Percentiles rank a stretch among this genome's conserved stretches.
Conservation (phyloP, 2,329 filamentous ascomycete genomes). For the Nothophoma quercina region DNA sequence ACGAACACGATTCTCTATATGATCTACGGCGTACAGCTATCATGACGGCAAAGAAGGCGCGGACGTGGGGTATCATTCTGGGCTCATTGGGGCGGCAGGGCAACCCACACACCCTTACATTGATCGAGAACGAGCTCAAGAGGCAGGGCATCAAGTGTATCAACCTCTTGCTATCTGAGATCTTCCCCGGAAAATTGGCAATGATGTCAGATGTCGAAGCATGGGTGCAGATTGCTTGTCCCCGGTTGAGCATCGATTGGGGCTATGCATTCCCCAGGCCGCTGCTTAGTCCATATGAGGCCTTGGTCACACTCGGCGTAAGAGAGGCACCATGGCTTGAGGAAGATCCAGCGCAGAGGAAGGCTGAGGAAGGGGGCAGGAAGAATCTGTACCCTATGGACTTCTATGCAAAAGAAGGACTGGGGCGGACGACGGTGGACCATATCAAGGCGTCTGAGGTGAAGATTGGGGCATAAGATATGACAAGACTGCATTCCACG, state of each 20-base stretch:
- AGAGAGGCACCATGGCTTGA: constrained; percentile 70
- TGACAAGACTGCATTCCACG: not conserved
- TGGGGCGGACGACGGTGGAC: constrained; percentile 74
- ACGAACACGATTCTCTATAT: constrained; percentile 92
- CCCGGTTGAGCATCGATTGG: constrained; percentile 97
- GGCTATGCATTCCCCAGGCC: constrained; percentile 93
- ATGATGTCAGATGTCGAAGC: constrained; percentile 94
- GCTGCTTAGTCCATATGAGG: constrained; percentile 92
- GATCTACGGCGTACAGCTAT: constrained; percentile 80
- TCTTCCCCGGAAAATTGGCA: constrained; percentile 93
- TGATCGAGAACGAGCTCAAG: constrained; percentile 81
- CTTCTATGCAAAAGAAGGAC: constrained; percentile 90
- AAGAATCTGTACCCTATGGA: constrained; percentile 91
- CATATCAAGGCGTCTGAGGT: constrained; percentile 36
- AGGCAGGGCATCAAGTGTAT: constrained; percentile 79
- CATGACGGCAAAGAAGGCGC: constrained; percentile 73
- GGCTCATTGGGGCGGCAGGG: constrained; percentile 92
- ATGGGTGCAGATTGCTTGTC: constrained; percentile 98
- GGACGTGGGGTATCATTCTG: constrained; percentile 94
- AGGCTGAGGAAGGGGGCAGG: constrained; percentile 51
- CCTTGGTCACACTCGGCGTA: constrained; percentile 84
- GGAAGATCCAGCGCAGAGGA: constrained; percentile 28
- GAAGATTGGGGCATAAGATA: constrained; percentile 7
- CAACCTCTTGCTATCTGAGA: constrained; percentile 88
- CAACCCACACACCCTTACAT: constrained; percentile 87